Conservation (phyloP, 2,329 filamentous ascomycete genomes). For the Paramyrothecium sp. region DNA sequence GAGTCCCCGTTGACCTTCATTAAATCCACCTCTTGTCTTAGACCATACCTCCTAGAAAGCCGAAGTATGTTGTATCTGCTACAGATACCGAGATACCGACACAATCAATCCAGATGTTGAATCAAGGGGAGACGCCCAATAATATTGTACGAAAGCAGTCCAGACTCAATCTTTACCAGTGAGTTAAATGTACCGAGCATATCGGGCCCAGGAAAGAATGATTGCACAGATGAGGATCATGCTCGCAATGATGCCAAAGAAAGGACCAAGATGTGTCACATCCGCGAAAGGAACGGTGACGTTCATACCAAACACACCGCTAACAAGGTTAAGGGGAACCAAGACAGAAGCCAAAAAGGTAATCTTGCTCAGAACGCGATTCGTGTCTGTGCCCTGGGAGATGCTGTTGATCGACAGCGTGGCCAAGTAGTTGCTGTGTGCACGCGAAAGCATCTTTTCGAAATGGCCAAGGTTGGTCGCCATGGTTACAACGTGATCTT, state of each 20-base stretch:
- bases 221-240: constrained; percentile 53
- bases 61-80: too few species aligned
- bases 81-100: too few species aligned
- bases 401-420: constrained; percentile 93
- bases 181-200: constrained; percentile 45
- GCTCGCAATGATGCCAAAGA: constrained; percentile 49
- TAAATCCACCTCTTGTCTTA: too few species aligned
- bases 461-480: constrained; percentile 95
- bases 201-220: constrained; percentile 45
- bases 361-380: constrained; percentile 89
- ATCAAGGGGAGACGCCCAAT: too few species aligned
- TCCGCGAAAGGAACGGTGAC: constrained; percentile 66
- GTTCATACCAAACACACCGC: constrained; percentile 87
- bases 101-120: too few species aligned
- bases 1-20: too few species aligned
- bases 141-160: too few species aligned
- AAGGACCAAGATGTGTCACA: constrained; percentile 51
- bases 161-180: too few species aligned
- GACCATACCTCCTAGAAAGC: too few species aligned
- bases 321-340: constrained; percentile 93
- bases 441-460: constrained; percentile 93
- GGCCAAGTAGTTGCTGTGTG: constrained; percentile 94
- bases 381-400: constrained; percentile 81
- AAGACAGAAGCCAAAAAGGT: constrained; percentile 91
- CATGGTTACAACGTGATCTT: constrained; percentile 99